Evolutionary conservation across 106 monocot species (phyloP).

Genomic region (Phalaenopsis aphrodite): DNA sequence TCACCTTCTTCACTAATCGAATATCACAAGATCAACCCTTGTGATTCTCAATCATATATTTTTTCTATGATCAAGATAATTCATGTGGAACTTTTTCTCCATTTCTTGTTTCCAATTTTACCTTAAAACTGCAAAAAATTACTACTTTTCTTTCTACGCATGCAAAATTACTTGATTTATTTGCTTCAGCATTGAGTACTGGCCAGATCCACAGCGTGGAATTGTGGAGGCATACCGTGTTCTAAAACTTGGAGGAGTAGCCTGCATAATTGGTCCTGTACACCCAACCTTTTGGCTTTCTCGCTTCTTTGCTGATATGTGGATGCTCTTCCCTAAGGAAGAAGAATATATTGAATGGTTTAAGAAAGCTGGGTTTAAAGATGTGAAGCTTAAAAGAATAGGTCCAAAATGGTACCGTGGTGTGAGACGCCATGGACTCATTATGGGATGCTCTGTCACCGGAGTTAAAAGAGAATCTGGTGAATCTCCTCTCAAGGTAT

Average conservation of each 20-base stretch:
- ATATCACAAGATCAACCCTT: not conserved
- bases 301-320: slow-evolving; percentile 89
- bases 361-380: slow-evolving; percentile 82
- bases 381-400: slow-evolving; percentile 80
- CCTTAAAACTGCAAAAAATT: not conserved
- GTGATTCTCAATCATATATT: not conserved
- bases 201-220: slow-evolving; percentile 94
- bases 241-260: slow-evolving; percentile 64
- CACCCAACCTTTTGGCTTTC: slow-evolving; percentile 95
- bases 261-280: slow-evolving; percentile 90
- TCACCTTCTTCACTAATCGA: not conserved
- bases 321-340: slow-evolving; percentile 96
- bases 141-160: not conserved
- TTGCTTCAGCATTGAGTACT: slow-evolving; percentile 74
- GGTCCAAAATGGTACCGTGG: slow-evolving; percentile 98
- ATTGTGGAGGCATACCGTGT: slow-evolving; percentile 90
- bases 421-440: slow-evolving; percentile 80
- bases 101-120: not conserved
- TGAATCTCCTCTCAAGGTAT: slow-evolving; percentile 79
- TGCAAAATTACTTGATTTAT: not conserved
- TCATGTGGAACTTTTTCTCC: not conserved
- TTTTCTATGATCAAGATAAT: not conserved
- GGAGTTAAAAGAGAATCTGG: slow-evolving; percentile 75
- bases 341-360: slow-evolving; percentile 98
- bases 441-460: slow-evolving; percentile 96